These are phyloP conservation scores for Morella rubra DNA, from an alignment of 306 rosid species.

Conservation along the genomic window DNA sequence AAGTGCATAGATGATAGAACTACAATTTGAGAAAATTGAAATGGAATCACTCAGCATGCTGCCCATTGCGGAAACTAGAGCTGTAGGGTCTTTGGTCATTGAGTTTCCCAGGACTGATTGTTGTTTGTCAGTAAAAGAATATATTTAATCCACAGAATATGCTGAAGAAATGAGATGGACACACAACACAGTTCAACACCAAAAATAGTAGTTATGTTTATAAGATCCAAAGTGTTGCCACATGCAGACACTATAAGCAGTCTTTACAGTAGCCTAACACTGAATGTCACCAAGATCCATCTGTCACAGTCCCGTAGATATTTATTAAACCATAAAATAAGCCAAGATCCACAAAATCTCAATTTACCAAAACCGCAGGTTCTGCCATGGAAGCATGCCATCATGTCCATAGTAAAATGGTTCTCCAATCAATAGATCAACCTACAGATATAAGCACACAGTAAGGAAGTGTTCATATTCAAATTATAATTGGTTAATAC, in stretches of 20 bases:
- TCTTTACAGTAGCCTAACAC: background rate
- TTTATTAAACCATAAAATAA: slow-evolving; percentile 19
- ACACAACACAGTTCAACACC: background rate
- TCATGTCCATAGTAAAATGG: slow-evolving; percentile 84
- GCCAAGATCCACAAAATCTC: slow-evolving; percentile 21
- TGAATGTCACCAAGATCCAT: slow-evolving; percentile 15
- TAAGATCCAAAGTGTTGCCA: background rate
- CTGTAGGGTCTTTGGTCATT: background rate
- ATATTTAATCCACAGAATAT: background rate
- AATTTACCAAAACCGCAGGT: slow-evolving; percentile 79
- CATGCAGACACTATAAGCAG: background rate
- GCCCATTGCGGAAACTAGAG: background rate
- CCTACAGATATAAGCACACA: slow-evolving; percentile 43
- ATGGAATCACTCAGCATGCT: background rate
- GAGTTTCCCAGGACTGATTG: background rate
- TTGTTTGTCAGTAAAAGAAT: background rate
- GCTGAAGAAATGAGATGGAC: background rate
- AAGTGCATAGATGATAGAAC: background rate
- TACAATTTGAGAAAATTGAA: background rate
- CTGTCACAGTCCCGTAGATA: slow-evolving; percentile 2
- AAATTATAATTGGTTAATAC: slow-evolving; percentile 5
- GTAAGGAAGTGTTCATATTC: slow-evolving; percentile 14
- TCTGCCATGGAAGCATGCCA: slow-evolving; percentile 88
- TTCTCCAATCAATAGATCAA: slow-evolving; percentile 78
- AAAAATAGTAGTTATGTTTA: background rate